phyloP scores from a whole-genome alignment of 352 stramenopile species.

The Hyaloperonospora arabidopsidis region DNA sequence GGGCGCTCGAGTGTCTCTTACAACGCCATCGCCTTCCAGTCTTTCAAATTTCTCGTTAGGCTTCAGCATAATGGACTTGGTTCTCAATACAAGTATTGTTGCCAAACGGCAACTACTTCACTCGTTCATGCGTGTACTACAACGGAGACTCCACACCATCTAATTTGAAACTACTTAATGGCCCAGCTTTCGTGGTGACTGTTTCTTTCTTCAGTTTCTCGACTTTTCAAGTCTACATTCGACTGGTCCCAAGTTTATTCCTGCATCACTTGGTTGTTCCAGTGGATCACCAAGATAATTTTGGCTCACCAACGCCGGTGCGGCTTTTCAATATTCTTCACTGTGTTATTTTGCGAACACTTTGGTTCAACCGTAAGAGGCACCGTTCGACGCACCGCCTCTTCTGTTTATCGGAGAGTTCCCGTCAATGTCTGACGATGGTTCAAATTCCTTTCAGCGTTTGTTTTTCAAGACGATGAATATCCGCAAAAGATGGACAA shows the following conservation, averaged over 20 bases:
- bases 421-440: neutral
- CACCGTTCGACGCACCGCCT: neutral
- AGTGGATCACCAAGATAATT: neutral
- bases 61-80: conserved; percentile 4
- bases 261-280: neutral
- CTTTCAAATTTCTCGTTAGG: neutral
- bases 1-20: neutral
- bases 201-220: neutral
- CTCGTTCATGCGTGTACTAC: conserved; percentile 2
- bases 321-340: neutral
- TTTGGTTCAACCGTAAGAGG: neutral
- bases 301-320: neutral
- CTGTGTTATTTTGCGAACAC: neutral
- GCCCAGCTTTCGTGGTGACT: neutral
- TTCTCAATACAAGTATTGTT: conserved; percentile 7
- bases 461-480: neutral
- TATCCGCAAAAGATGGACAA: neutral
- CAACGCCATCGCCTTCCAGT: conserved; percentile 2
- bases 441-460: neutral
- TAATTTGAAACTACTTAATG: conserved; percentile 7
- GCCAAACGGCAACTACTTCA: neutral
- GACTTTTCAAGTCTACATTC: neutral
- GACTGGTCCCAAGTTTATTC: neutral
- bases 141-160: neutral
- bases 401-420: neutral